These are phyloP conservation scores for Nothopassalora personata DNA, from an alignment of 2,329 filamentous ascomycete species.

Conservation along the genomic window DNA sequence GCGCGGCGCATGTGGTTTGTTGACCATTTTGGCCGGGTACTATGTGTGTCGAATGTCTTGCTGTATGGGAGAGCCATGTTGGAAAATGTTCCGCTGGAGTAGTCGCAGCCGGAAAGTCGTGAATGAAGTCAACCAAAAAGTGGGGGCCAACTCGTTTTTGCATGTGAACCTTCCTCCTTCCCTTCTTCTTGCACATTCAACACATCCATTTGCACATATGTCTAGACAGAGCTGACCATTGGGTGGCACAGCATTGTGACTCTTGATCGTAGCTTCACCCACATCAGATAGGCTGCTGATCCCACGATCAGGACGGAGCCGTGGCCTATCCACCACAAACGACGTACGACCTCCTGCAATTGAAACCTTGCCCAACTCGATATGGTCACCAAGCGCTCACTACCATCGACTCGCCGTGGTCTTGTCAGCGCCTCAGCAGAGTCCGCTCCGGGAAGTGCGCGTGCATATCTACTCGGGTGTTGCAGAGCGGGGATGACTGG, in stretches of 20 bases:
- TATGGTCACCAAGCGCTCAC: neutral
- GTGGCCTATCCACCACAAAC: too few species aligned
- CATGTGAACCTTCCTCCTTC: too few species aligned
- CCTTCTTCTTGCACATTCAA: too few species aligned
- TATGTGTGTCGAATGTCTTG: neutral
- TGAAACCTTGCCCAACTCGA: neutral
- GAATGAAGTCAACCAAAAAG: neutral
- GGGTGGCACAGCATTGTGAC: too few species aligned
- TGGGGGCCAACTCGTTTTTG: neutral
- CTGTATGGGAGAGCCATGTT: neutral
- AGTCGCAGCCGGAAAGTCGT: neutral
- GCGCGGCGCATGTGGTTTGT: constrained; percentile 46
- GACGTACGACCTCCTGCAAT: too few species aligned
- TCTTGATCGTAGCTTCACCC: too few species aligned
- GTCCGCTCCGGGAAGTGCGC: neutral
- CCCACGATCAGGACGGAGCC: too few species aligned
- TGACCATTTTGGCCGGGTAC: constrained; percentile 36
- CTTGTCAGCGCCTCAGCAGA: neutral
- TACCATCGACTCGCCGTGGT: neutral
- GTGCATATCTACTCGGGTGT: neutral
- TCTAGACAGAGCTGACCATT: too few species aligned
- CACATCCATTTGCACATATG: too few species aligned
- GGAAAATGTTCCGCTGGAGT: neutral
- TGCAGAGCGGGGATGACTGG: neutral
- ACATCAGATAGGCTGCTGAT: too few species aligned